Evolutionary conservation across 305 asterid species (phyloP), one percentile per base, ranked within the genome.

Genomic region (Euphrasia arctica): DNA sequence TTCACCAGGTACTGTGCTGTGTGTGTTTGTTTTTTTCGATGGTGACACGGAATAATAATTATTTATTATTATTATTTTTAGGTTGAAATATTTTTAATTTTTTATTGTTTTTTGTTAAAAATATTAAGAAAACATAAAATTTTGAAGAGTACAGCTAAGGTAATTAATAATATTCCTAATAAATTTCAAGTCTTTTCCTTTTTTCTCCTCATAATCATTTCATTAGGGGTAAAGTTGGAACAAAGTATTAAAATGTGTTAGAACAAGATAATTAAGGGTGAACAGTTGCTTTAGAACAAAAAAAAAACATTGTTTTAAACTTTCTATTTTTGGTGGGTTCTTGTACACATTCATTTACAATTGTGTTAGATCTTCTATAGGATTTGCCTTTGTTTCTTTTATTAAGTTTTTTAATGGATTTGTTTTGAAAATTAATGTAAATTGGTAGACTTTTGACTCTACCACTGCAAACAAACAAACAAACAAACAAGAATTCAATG

Each of bases 1-100:
- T 91, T 72, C 98, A 91, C 74, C 98, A 91, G 95, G 98, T 91
- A 52, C 52, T 34, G 2, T n/a, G n/a, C n/a, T 13, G 15, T 45
- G 25, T 58, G 0, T 39, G n/a, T 39, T 43, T 31, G 32, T 0
- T 18, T 18, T 18, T 18, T 18, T 18, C 22, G 22, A 18, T 18
- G 22, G 0, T 18, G 22, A 18, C 22, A 18, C 22, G 22, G 22
- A 18, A 1, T 18, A 18, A 18, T n/a, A n/a, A n/a, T n/a, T n/a
- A n/a, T n/a, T n/a, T n/a, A n/a, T n/a, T n/a, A n/a, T n/a, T n/a
- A n/a, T 18, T 18, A 5, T 49, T 49, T 13, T 49, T 3, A 49
- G 54, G 15, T 12, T 4, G 54, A 49, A 7, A 13, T 49, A 13
- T 48, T 12, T 48, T 18, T n/a, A n/a, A 18, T 49, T 15, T 49